Evolutionary conservation across 164 flowering plant genomes (phyloP), one percentile per base, ranked within the genome.

Genomic region (Platanus orientalis): DNA sequence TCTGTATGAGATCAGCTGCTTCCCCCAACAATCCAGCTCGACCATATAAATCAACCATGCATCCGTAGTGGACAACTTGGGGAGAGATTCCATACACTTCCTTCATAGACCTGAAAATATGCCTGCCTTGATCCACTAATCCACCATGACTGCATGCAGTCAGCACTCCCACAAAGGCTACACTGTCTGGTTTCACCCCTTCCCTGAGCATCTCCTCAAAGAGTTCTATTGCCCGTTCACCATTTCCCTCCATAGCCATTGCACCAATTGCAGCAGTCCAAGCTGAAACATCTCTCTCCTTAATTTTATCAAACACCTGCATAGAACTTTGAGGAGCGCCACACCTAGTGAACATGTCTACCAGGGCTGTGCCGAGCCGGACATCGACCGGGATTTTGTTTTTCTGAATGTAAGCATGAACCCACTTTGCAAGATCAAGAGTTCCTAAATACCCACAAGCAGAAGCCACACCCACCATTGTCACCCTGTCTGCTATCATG

Each of bases 291-390:
- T 83, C 84, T 65, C 73, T 81, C 54, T 64, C 63, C 47, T 9
- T 26, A 75, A 83, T 79, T 56, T 36, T 42, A 7, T 57, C 10
- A 55, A 84, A 83, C 21, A 81, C 64, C 54, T 56, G 63, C 78
- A 79, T 68, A 16, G 87, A 83, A 49, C 58, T 73, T 61, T 55
- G 28, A 45, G 80, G 69, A 65, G 73, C 82, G 3, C 87, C 89
- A 66, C 89, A 84, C 60, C 78, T 76, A 47, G 81, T 77, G 72
- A 75, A 84, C 89, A 84, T 84, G 59, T 84, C 89, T 53, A 84
- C 74, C 49, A 83, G 65, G 14, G 87, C 75, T 2, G 86, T 84
- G 23, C 50, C 65, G 17, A 84, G 82, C 60, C 44, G 69, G 61
- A 75, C 44, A 54, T 84, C 85, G 40, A 74, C 69, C 2, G 57